Evolutionary conservation across 2,329 filamentous ascomycete species (phyloP), one percentile per base, ranked within the genome.

Genomic region (Diaporthe nobilis): DNA sequence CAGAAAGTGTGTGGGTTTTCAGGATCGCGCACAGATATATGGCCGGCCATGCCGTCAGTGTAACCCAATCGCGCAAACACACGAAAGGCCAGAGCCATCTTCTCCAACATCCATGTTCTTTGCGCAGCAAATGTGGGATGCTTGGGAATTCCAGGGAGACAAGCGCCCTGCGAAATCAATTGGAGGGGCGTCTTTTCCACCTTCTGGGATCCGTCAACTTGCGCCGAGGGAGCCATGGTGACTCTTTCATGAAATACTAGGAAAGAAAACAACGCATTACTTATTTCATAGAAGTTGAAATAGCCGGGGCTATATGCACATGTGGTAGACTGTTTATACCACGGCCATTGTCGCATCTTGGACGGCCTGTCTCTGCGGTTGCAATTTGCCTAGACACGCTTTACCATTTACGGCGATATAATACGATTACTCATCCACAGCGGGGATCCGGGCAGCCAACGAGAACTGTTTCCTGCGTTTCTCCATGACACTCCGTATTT

Each of bases 31-130:
- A 86, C 77, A 61, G 85, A 86, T 74, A 88, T 88, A 79, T 88
- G 87, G 2, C 87, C 87, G 55, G 85, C 86, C 73, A 84, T 82
- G 2, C 87, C 87, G 76, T 88, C 87, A 47, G 85, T 81, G 77
- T 84, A 89, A 15, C 87, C 86, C 60, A 85, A 79, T 47, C 86
- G 85, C 0, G 85, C 84, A 81, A 88, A 89, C 8, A 88, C 84
- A 34, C 87, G 84, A 75, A 89, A 89, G 0, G 87, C 86, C 9
- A 84, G 82, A 0, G 84, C 87, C 80, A 89, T 83, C 58, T 87
- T 91, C 51, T 90, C 87, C 5, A 93, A 85, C 76, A 90, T 60
- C 71, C 71, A 73, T 44, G 65, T 47, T 31, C 57, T 60, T 4
- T 60, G 57, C 1, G 57, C 20, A 7, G 31, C 57, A 42, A 60